phyloP scores from a whole-genome alignment of 192 early-diverging fungal species.

The Podila epigama region DNA sequence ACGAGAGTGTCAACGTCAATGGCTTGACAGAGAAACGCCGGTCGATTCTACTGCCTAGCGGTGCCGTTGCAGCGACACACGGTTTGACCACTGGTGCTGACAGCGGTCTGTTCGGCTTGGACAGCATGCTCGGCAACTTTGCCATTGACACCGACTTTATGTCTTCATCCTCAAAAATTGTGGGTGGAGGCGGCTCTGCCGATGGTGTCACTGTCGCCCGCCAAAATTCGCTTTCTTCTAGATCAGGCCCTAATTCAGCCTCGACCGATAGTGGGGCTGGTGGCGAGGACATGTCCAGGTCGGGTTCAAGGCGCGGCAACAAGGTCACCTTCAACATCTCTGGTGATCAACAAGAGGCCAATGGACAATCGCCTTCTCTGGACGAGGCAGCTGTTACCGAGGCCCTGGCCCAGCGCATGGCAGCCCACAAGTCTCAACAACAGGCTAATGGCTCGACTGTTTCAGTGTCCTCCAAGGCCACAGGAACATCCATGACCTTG shows the following conservation, averaged over 20 bases:
- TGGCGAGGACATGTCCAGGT: not conserved
- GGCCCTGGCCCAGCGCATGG: conserved; percentile 30
- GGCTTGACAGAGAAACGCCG: conserved; percentile 5
- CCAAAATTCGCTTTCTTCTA: not conserved
- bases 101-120: conserved; percentile 2
- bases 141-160: conserved; percentile 26
- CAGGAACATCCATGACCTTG: not conserved
- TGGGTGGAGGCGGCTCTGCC: not conserved
- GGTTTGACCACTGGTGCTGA: conserved; percentile 4
- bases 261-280: not conserved
- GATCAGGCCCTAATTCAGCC: conserved; percentile 1
- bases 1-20: not conserved
- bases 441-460: not conserved
- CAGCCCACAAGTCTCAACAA: conserved; percentile 34
- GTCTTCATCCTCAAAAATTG: not conserved
- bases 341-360: not conserved
- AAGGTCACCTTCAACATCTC: conserved; percentile 20
- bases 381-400: conserved; percentile 23
- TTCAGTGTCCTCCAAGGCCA: not conserved
- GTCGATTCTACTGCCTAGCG: conserved; percentile 7
- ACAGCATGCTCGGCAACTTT: conserved; percentile 17
- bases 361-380: not conserved
- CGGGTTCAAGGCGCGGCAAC: conserved; percentile 20
- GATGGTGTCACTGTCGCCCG: not conserved
- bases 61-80: not conserved